phyloP scores from a whole-genome alignment of 768 basidiomycete species.

The Leucosporidium yakuticum region DNA sequence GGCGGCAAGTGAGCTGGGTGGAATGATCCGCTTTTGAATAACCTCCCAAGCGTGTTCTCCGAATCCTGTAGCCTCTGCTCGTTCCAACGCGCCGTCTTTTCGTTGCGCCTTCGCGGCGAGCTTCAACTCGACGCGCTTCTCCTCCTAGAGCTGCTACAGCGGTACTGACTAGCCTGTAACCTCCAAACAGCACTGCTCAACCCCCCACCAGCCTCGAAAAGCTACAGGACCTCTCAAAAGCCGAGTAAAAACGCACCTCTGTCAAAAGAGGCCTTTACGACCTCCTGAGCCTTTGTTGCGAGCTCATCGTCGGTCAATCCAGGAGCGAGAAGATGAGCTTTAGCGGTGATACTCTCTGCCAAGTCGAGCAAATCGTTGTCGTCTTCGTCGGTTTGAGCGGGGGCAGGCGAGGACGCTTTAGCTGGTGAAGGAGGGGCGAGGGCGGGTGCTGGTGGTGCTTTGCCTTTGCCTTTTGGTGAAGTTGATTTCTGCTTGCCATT shows the following conservation, averaged over 20 bases:
- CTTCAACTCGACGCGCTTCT: too few relatives aligned
- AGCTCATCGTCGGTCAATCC: conserved; percentile 39
- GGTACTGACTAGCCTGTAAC: too few relatives aligned
- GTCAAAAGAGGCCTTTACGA: conserved; percentile 44
- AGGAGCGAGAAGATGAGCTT: conserved; percentile 35
- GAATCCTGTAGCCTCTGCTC: too few relatives aligned
- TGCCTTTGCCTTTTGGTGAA: conserved; percentile 23
- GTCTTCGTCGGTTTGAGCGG: neutral
- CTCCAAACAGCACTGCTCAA: neutral
- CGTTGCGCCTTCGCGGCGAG: too few relatives aligned
- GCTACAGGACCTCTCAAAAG: neutral
- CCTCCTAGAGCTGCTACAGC: too few relatives aligned
- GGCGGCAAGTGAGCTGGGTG: too few relatives aligned
- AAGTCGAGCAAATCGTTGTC: conserved; percentile 21
- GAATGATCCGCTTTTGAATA: too few relatives aligned
- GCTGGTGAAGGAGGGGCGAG: neutral
- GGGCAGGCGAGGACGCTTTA: neutral
- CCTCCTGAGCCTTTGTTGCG: conserved; percentile 38
- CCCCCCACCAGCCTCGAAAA: neutral
- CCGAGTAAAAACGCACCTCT: conserved; percentile 39
- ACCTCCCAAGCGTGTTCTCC: too few relatives aligned
- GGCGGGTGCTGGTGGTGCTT: conserved; percentile 6
- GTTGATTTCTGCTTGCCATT: neutral
- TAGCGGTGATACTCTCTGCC: conserved; percentile 33
- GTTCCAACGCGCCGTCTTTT: too few relatives aligned